These are phyloP conservation scores for Neopestalotiopsis sp. DNA, from an alignment of 2,329 filamentous ascomycete genomes.

Conservation along the genomic window DNA sequence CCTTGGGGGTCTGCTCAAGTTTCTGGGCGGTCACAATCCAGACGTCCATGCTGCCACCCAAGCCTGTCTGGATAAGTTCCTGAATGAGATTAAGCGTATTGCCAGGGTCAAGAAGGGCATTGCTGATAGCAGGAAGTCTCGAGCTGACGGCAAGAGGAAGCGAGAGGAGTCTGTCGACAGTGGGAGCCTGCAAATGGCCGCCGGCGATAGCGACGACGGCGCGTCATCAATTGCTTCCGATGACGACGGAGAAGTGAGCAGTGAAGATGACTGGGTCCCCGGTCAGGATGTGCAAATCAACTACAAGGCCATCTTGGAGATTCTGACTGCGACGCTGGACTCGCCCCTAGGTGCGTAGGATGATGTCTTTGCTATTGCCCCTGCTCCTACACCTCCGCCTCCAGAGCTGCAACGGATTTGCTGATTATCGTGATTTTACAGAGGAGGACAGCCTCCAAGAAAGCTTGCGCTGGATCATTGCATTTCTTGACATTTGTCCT, in stretches of 20 bases:
- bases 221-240: slow-evolving; percentile 60
- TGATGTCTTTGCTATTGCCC: slow-evolving; percentile 18
- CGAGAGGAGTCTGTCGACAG: slow-evolving; percentile 73
- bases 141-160: slow-evolving; percentile 71
- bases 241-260: slow-evolving; percentile 61
- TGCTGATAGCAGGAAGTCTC: slow-evolving; percentile 79
- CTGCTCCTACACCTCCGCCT: background rate
- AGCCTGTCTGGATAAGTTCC: slow-evolving; percentile 84
- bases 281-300: slow-evolving; percentile 97
- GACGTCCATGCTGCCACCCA: slow-evolving; percentile 97
- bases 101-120: slow-evolving; percentile 91
- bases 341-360: slow-evolving; percentile 70
- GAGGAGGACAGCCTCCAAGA: slow-evolving; percentile 94
- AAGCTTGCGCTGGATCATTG: slow-evolving; percentile 92
- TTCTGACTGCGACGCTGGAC: slow-evolving; percentile 87
- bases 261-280: slow-evolving; percentile 94
- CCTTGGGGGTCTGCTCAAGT: slow-evolving; percentile 85
- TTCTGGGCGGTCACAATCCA: slow-evolving; percentile 86
- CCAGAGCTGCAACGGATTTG: background rate
- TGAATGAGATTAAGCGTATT: slow-evolving; percentile 94
- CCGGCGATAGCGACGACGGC: slow-evolving; percentile 66
- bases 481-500: slow-evolving; percentile 95
- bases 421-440: slow-evolving; percentile 37
- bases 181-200: slow-evolving; percentile 61
- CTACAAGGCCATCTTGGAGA: slow-evolving; percentile 88